These are phyloP conservation scores for Penicillium sp. DNA, from an alignment of 2,329 filamentous ascomycete species.

Conservation along the genomic window DNA sequence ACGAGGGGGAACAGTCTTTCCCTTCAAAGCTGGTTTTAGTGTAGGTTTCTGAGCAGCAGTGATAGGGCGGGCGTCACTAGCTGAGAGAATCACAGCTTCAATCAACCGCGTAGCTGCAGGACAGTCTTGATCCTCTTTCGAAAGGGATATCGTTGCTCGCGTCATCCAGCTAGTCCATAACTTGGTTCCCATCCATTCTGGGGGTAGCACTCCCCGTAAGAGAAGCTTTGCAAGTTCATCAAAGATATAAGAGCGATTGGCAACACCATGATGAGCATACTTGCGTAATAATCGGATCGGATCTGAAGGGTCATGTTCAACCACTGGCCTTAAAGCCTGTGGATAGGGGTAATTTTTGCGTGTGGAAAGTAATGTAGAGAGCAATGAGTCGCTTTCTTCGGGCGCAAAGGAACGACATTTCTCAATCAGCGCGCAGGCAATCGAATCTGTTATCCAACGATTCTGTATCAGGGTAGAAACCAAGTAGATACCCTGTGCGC, in stretches of 20 bases:
- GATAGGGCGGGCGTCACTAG: slow-evolving; percentile 15
- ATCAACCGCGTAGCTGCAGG: slow-evolving; percentile 27
- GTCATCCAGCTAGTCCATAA: slow-evolving; percentile 32
- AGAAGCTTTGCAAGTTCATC: slow-evolving; percentile 31
- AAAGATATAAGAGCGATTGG: slow-evolving; percentile 26
- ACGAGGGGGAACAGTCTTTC: slow-evolving; percentile 1
- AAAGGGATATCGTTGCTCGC: slow-evolving; percentile 31
- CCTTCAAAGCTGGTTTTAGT: not conserved
- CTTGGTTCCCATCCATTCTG: slow-evolving; percentile 37
- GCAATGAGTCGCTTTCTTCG: slow-evolving; percentile 31
- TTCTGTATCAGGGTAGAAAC: slow-evolving; percentile 32
- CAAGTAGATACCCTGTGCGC: slow-evolving; percentile 34
- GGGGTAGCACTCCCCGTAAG: slow-evolving; percentile 25
- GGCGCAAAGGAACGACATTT: slow-evolving; percentile 25
- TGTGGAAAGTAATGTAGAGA: slow-evolving; percentile 27
- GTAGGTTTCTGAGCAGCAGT: not conserved
- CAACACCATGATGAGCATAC: slow-evolving; percentile 20
- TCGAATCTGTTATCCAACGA: slow-evolving; percentile 28
- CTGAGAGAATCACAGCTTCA: slow-evolving; percentile 28
- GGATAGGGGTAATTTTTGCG: slow-evolving; percentile 25
- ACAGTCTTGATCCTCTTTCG: slow-evolving; percentile 28
- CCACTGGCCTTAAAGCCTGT: slow-evolving; percentile 19
- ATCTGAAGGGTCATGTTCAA: slow-evolving; percentile 15
- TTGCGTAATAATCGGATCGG: slow-evolving; percentile 26
- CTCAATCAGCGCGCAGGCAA: slow-evolving; percentile 28